phyloP scores from a whole-genome alignment of 257 asterid genomes.

The Jasminum sambac region DNA sequence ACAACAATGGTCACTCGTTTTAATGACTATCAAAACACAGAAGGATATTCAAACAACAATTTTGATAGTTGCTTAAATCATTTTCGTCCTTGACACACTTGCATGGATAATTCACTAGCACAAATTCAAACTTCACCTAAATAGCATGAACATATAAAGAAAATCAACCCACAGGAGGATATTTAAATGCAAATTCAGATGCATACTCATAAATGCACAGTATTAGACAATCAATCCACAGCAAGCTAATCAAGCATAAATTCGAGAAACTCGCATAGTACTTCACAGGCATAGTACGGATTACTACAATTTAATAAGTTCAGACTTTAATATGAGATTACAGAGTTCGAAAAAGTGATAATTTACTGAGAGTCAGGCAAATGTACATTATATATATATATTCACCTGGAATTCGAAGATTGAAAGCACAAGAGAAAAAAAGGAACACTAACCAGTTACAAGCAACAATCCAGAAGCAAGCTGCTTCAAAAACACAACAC shows the following conservation, averaged over 20 bases:
- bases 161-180: neutral
- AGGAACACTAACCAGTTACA: conserved; percentile 37
- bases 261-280: neutral
- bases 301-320: neutral
- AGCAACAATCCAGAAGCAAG: conserved; percentile 54
- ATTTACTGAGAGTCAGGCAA: neutral
- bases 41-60: too few species aligned
- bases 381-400: neutral
- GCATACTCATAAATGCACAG: too few species aligned
- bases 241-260: too few species aligned
- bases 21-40: too few species aligned
- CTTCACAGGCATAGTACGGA: neutral
- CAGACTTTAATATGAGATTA: neutral
- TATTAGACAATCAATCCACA: too few species aligned
- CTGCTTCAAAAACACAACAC: conserved; percentile 60
- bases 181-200: neutral
- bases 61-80: too few species aligned
- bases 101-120: neutral
- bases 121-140: too few species aligned
- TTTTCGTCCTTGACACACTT: too few species aligned
- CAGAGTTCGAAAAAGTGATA: neutral
- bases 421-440: accelerated
- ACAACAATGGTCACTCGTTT: too few species aligned
- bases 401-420: neutral
- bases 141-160: neutral